Percentiles rank a stretch among this genome's conserved stretches.
Conservation (phyloP, 2,329 filamentous ascomycete species). For the Diaporthe sp. region DNA sequence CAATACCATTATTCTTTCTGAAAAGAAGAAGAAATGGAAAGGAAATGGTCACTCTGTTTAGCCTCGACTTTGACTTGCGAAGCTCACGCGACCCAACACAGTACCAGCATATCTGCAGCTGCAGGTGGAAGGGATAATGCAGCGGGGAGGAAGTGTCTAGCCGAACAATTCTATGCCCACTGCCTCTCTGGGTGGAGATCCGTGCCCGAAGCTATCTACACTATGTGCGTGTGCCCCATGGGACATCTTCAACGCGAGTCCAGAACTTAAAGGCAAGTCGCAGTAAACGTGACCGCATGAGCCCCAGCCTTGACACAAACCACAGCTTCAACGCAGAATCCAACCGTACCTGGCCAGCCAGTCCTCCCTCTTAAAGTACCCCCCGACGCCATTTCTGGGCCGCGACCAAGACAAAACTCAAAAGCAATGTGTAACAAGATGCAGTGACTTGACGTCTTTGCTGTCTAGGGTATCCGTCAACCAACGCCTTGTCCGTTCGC, state of each 20-base stretch:
- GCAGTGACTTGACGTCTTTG: constrained; percentile 23
- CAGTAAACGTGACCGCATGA: not conserved
- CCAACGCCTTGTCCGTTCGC: constrained; percentile 26
- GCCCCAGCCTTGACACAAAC: not conserved
- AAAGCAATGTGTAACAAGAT: not conserved
- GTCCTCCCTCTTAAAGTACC: not conserved
- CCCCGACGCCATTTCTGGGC: not conserved
- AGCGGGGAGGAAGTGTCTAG: not conserved
- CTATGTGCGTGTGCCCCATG: not conserved
- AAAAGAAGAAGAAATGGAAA: too few species aligned
- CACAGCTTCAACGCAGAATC: not conserved
- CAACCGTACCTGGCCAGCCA: not conserved
- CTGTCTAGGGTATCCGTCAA: constrained; percentile 28
- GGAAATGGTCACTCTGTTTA: not conserved
- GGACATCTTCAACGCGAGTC: not conserved
- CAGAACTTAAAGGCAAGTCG: not conserved
- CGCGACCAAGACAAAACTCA: not conserved
- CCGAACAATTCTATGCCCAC: not conserved
- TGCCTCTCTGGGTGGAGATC: not conserved
- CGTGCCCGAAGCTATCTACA: not conserved
- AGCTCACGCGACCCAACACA: not conserved
- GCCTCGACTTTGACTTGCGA: not conserved
- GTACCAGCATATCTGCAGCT: not conserved
- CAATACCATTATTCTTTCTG: too few species aligned
- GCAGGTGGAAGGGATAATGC: not conserved